Conservation (phyloP, 805 yeast genomes). For the Metschnikowia similis region DNA sequence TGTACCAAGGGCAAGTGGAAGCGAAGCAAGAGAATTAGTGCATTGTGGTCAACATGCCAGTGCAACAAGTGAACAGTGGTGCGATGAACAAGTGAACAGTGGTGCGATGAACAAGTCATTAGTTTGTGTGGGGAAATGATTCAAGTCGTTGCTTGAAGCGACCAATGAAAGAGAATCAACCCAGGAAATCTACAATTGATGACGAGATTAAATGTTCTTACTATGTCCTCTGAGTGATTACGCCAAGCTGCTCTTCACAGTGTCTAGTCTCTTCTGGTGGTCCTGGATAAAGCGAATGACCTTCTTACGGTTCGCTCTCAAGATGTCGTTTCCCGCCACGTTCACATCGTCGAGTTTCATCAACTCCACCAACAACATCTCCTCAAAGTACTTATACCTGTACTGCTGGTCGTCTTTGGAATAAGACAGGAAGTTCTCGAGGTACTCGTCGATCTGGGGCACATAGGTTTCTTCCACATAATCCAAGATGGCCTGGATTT, state of each 20-base stretch:
- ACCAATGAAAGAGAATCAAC: no score
- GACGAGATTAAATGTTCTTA: not conserved
- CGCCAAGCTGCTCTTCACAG: conserved; percentile 29
- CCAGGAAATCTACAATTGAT: not conserved
- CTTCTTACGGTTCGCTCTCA: conserved; percentile 56
- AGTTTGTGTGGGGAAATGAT: not conserved
- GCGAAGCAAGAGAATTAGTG: no score
- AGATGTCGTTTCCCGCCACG: conserved; percentile 43
- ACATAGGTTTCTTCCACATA: conserved; percentile 38
- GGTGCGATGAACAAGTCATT: not conserved
- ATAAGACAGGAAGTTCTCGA: conserved; percentile 9
- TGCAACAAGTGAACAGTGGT: no score
- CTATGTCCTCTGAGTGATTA: not conserved
- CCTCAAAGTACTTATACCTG: conserved; percentile 58
- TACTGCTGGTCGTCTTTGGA: conserved; percentile 31
- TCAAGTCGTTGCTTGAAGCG: no score
- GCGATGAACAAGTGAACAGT: no score
- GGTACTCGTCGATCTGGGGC: conserved; percentile 21
- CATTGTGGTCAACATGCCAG: no score
- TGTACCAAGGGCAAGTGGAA: no score
- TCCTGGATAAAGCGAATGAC: conserved; percentile 58
- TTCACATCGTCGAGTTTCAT: conserved; percentile 66
- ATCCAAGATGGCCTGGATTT: conserved; percentile 37
- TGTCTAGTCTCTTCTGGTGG: conserved; percentile 54
- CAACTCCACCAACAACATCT: conserved; percentile 60